phyloP scores from a whole-genome alignment of 805 yeast genomes.

The Hermanozyma aechmeae region DNA sequence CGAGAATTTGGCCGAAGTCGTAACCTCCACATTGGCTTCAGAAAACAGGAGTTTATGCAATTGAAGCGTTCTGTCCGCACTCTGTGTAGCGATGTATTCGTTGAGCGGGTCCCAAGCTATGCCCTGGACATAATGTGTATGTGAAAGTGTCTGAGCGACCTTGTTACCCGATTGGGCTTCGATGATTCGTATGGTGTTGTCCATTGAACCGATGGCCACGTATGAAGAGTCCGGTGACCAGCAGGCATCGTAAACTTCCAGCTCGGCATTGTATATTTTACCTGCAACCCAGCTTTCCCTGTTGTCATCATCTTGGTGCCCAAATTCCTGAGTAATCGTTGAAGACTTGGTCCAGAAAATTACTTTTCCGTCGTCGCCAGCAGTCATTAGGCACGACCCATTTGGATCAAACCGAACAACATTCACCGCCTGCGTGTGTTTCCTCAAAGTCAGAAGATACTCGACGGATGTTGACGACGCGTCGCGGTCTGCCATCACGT shows the following conservation, averaged over 20 bases:
- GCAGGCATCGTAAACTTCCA: slow-evolving; percentile 82
- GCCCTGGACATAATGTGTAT: slow-evolving; percentile 89
- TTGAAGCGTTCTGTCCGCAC: slow-evolving; percentile 81
- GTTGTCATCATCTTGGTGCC: slow-evolving; percentile 42
- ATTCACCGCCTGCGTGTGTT: slow-evolving; percentile 93
- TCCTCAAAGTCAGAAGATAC: slow-evolving; percentile 70
- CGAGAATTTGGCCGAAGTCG: too few relatives aligned
- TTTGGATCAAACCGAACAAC: slow-evolving; percentile 70
- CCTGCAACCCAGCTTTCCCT: slow-evolving; percentile 70
- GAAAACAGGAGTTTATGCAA: too few relatives aligned
- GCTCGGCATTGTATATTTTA: slow-evolving; percentile 48
- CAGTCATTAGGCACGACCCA: slow-evolving; percentile 73
- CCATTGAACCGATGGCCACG: slow-evolving; percentile 88
- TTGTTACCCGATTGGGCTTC: slow-evolving; percentile 47
- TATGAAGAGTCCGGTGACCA: slow-evolving; percentile 85
- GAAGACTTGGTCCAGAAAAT: slow-evolving; percentile 67
- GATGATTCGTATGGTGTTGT: slow-evolving; percentile 68
- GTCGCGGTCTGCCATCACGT: slow-evolving; percentile 4
- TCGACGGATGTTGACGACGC: slow-evolving; percentile 34
- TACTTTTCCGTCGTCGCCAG: slow-evolving; percentile 91
- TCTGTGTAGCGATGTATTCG: slow-evolving; percentile 72
- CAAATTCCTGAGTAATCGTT: slow-evolving; percentile 49
- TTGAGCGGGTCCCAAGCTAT: slow-evolving; percentile 90
- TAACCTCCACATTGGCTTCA: too few relatives aligned
- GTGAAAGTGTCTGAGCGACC: slow-evolving; percentile 57